Evolutionary conservation across 306 rosid species (phyloP), one percentile per base, ranked within the genome.

Genomic region (Spatholobus suberectus): DNA sequence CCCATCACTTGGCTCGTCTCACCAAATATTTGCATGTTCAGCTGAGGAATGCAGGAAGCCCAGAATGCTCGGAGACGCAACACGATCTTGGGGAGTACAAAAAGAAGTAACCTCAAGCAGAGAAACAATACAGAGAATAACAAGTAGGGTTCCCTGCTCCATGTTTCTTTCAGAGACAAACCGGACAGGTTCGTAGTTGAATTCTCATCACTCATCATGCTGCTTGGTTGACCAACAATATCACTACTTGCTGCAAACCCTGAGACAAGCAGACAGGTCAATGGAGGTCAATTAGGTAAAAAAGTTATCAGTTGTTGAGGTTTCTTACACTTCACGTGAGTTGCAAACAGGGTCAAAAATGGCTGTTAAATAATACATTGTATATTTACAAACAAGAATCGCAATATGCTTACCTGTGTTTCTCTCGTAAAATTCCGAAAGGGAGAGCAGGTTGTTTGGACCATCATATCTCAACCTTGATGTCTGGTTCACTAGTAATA

Each of bases 11-110:
- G 96, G 81, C 91, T 89, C 4, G 94, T 89, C 89, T 91, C 97
- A 6, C 97, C 96, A 29, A 92, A 87, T 84, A 91, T 84, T 85
- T 91, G 96, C 94, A 92, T 58, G 74, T 92, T 91, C 43, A 90
- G 79, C 77, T 90, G 93, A 20, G 97, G 93, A 68, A 85, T 47
- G 66, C 85, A 85, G 1, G 86, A 86, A 76, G 83, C 82, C 87
- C 91, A 91, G 76, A 89, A 86, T 49, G 91, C 84, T 84, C 87
- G 87, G 69, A 94, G 73, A 24, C 71, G 79, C 49, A 13, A 71
- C 41, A 89, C 24, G 9, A 88, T 80, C 85, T 44, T 83, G 15
- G 93, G 93, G 35, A 91, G 79, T 27, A 85, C 72, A 49, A 68
- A 70, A 8, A 86, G 17, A 49, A 88, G 88, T 34, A 82, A 32